Conservation (phyloP, 441 rosid species). For the Biscutella auriculata region DNA sequence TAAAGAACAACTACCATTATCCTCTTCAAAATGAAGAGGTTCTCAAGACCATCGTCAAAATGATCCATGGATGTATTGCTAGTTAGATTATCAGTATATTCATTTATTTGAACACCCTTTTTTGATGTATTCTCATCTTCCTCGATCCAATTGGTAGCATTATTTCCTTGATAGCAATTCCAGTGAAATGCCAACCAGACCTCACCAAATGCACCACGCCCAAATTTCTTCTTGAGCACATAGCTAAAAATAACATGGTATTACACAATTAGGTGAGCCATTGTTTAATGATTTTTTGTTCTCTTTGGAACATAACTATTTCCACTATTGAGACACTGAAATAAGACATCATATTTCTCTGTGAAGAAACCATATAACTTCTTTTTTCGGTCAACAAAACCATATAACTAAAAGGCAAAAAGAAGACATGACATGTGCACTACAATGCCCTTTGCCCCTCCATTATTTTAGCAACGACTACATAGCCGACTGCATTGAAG, state of each 20-base stretch:
- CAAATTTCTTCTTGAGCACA: constrained; percentile 74
- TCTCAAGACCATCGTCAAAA: constrained; percentile 32
- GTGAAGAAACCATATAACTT: no score
- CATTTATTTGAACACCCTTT: constrained; percentile 21
- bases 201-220: constrained; percentile 92
- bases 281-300: neutral
- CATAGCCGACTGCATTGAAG: neutral
- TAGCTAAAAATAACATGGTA: constrained; percentile 41
- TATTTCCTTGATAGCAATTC: constrained; percentile 52
- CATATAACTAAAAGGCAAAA: constrained; percentile 1
- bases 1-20: constrained; percentile 54
- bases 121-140: constrained; percentile 30
- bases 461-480: neutral
- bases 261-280: constrained; percentile 7
- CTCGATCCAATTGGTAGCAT: constrained; percentile 34
- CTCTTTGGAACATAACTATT: neutral
- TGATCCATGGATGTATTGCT: constrained; percentile 30
- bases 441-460: neutral
- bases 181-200: constrained; percentile 91
- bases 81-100: constrained; percentile 23
- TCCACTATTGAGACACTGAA: neutral
- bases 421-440: neutral
- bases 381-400: no score
- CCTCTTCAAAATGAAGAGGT: constrained; percentile 73
- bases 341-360: neutral